Evolutionary conservation across 345 rosid species (phyloP), one percentile per base, ranked within the genome.

Genomic region (Salix suchowensis): DNA sequence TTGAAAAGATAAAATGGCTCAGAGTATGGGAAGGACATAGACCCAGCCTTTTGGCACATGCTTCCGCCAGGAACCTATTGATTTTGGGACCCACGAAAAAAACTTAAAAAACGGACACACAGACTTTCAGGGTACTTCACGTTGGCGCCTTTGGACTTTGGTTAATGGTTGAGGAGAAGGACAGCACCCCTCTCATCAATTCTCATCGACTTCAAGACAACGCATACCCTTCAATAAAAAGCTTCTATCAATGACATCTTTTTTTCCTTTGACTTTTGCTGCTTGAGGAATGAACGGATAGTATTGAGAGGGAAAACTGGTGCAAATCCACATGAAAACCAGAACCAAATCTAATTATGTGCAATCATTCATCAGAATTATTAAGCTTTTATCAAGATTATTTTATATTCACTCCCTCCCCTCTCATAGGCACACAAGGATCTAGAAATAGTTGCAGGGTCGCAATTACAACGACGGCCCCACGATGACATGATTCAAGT

Each of bases 1-100:
- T 52, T 26, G 72, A 72, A 82, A 46, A 52, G 69, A 72, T 61
- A 52, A 65, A 68, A 72, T 68, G 77, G 71, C 30, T 68, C 74
- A 79, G 39, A 77, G 84, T 37, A 83, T 75, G 86, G 88, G 84
- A 76, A 76, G 82, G 83, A 71, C 78, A 67, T 73, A 65, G 71
- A 46, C 78, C 48, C 87, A 88, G 87, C 73, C 84, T 83, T 89
- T 81, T 30, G 76, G 91, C 92, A 88, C 91, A 88, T 89, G 92
- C 82, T 52, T 75, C 81, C 26, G 42, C 81, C 82, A 79, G 81
- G 39, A 78, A 69, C 54, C 39, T 70, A 44, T 75, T 74, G 81
- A 79, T 42, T 16, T 24, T 1, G 34, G 28, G 87, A 88, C 68
- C 84, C 88, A 85, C 68, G 82, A 30, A 52, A 46, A 76, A 66